A percentile compares a stretch with the other conserved stretches of the same genome.
These are phyloP conservation scores for Sanguinoderma infundibulare DNA, from an alignment of 1,284 basidiomycete genomes.

Conservation along the genomic window DNA sequence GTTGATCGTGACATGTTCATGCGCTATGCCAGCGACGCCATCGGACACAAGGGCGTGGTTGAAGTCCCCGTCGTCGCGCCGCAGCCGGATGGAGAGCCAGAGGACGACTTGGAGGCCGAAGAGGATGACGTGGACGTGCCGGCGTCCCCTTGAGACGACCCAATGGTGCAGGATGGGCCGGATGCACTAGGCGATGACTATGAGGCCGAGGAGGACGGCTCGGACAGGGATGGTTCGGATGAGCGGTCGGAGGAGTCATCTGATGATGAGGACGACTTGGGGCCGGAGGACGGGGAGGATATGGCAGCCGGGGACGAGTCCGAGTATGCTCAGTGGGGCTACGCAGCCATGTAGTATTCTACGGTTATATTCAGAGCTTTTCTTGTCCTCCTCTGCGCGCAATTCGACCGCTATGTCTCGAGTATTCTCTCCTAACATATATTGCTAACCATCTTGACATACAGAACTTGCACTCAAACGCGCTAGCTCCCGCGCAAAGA, in stretches of 20 bases:
- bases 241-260: neutral
- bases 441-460: no score
- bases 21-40: neutral
- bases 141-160: neutral
- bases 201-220: neutral
- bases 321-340: no score
- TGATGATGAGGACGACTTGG: neutral
- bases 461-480: no score
- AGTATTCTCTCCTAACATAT: no score
- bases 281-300: neutral
- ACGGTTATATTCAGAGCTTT: no score
- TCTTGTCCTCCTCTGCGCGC: no score
- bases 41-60: neutral
- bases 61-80: neutral
- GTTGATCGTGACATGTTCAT: constrained; percentile 2
- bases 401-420: no score
- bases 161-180: neutral
- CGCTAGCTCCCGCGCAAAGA: no score
- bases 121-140: neutral
- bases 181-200: neutral
- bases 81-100: no score
- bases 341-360: no score
- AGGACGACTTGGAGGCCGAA: neutral
- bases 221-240: neutral
- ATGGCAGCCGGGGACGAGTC: no score